Percentiles rank a stretch among this genome's conserved stretches.
Evolutionary conservation across 306 rosid genomes (phyloP).

Genomic region (Clitoria ternatea): DNA sequence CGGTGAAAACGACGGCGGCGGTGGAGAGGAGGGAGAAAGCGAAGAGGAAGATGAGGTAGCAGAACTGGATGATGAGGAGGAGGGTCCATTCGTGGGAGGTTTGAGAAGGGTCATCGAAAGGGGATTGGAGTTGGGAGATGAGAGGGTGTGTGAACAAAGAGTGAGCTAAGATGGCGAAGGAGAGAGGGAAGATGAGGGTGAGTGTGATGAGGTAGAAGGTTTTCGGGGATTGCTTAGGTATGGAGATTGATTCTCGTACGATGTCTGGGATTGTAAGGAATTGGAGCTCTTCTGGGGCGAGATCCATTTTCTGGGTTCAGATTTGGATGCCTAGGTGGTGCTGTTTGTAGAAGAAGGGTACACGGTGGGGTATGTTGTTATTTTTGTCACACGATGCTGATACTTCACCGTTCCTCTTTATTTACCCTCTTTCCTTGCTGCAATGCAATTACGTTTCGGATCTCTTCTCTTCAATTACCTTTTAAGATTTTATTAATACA

Average conservation of each 20-base stretch:
- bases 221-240: conserved; percentile 74
- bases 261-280: conserved; percentile 51
- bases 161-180: conserved; percentile 88
- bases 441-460: too few species aligned
- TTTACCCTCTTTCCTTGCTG: too few species aligned
- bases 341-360: too few species aligned
- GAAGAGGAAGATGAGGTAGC: conserved; percentile 82
- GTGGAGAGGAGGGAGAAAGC: conserved; percentile 95
- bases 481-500: too few species aligned
- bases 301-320: conserved; percentile 78
- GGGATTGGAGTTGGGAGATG: conserved; percentile 56
- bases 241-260: conserved; percentile 64
- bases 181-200: conserved; percentile 78
- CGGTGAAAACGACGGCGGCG: conserved; percentile 94
- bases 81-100: conserved; percentile 68
- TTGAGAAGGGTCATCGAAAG: conserved; percentile 52
- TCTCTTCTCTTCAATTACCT: too few species aligned
- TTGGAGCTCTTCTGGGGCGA: conserved; percentile 83
- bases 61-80: conserved; percentile 70
- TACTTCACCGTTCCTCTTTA: too few species aligned
- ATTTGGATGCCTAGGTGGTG: too few species aligned
- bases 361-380: too few species aligned
- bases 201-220: conserved; percentile 84
- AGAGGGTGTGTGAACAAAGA: conserved; percentile 90
- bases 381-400: too few species aligned